Evolutionary conservation across 2,329 filamentous ascomycete species (phyloP).

Genomic region (Macrophomina tecta): DNA sequence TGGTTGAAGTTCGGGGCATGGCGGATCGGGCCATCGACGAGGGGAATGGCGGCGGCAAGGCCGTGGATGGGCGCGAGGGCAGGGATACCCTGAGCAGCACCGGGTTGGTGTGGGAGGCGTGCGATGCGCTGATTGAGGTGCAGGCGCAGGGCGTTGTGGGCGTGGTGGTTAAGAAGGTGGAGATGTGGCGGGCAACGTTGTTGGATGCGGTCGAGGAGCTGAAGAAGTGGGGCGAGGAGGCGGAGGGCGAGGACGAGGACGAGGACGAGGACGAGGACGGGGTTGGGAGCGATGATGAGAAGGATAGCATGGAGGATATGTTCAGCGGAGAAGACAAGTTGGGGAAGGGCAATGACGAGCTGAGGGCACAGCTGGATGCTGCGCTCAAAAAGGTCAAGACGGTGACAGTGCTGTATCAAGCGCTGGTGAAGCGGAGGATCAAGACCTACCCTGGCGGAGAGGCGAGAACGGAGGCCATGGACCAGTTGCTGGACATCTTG

Average conservation of each 20-base stretch:
- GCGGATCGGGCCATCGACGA: constrained; percentile 34
- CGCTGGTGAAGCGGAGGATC: constrained; percentile 71
- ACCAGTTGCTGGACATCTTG: constrained; percentile 63
- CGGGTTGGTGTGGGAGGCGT: constrained; percentile 82
- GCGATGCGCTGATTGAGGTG: constrained; percentile 73
- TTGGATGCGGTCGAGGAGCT: constrained; percentile 85
- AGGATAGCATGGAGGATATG: constrained; percentile 70
- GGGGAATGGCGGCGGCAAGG: constrained; percentile 7
- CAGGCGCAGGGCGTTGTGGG: constrained; percentile 72
- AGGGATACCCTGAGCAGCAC: constrained; percentile 64
- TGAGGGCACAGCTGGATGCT: constrained; percentile 69
- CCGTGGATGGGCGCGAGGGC: not conserved
- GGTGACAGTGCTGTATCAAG: constrained; percentile 71
- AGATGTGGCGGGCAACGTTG: constrained; percentile 75
- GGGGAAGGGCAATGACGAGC: constrained; percentile 67
- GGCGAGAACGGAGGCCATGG: constrained; percentile 42
- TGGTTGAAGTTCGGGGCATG: constrained; percentile 36
- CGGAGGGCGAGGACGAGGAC: constrained; percentile 61
- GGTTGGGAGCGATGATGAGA: constrained; percentile 46
- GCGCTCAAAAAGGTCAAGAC: constrained; percentile 71
- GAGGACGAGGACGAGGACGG: constrained; percentile 45
- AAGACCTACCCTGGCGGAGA: constrained; percentile 55
- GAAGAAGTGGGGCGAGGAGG: constrained; percentile 85
- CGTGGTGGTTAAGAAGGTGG: constrained; percentile 72
- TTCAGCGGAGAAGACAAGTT: constrained; percentile 55